Base-by-base conservation (phyloP, 2,329 filamentous ascomycete genomes). In the Cadophora sp. region DNA sequence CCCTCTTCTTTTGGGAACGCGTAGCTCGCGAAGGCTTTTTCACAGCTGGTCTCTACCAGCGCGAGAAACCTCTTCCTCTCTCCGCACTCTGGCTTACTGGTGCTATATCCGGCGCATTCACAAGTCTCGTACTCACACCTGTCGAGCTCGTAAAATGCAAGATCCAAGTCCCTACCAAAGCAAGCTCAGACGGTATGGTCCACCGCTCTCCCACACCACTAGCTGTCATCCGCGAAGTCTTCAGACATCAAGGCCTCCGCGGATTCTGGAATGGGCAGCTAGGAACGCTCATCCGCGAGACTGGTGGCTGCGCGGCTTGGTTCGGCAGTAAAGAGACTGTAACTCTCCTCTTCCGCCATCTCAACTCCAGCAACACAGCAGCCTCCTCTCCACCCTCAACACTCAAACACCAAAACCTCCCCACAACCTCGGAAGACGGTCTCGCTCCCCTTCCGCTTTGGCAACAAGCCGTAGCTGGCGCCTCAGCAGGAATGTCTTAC, bases 71-170 rank as follows among this genome's bases (percentile, higher is more conserved):
- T 0, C 82, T 98, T 1, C 90, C 94, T 0, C 86, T 97, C n/a
- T 81, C 86, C 1, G 91, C 90, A 0, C 85, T 98, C 19, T 87
- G 93, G 79, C 82, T 89, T 62, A 97, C 93, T 22, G 96, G 96
- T 58, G 95, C 92, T 60, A 91, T 93, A 67, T 91, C 94, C 1
- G 96, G 96, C 40, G 91, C 92, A 48, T 92, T 97, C 76, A 97
- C 96, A 0, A 97, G 93, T 0, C 85, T 97, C 59, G 89, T 97
- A 37, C 87, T 99, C 70, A 99, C 96, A 0, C 96, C 96, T 0
- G 93, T 99, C 73, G 96, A 99, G 81, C 87, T 99, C 63, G 92
- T 99, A 78, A 99, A 99, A 82, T 99, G 96, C 86, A 97, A 96
- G 81, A 97, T 99, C 82, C 96, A 99, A 79, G 94, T 95, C 0